A percentile compares a stretch with the other conserved stretches of the same genome.
These are phyloP conservation scores for Mucor indicus DNA, from an alignment of 371 early-diverging fungal genomes.

Conservation along the genomic window DNA sequence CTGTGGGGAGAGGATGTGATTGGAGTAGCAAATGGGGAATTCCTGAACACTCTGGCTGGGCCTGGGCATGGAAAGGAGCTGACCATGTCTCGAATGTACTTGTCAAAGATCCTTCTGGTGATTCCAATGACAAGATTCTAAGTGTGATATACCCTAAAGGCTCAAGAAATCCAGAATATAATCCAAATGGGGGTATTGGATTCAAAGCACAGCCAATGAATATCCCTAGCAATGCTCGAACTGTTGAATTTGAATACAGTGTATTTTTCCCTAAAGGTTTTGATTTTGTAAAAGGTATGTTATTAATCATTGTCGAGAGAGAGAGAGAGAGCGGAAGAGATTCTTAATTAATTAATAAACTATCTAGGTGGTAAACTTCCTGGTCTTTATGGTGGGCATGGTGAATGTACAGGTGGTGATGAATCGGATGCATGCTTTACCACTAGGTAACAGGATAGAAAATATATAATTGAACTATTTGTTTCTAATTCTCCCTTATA, in stretches of 20 bases:
- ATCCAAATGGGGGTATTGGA: constrained; percentile 47
- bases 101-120: constrained; percentile 35
- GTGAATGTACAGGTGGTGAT: constrained; percentile 55
- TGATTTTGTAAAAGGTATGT: constrained; percentile 46
- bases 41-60: constrained; percentile 15
- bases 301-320: neutral
- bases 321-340: neutral
- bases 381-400: constrained; percentile 48
- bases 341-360: neutral
- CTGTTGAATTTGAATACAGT: constrained; percentile 38
- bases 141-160: constrained; percentile 39
- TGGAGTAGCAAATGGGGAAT: constrained; percentile 24
- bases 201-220: constrained; percentile 48
- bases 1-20: neutral
- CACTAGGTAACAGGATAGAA: constrained; percentile 19
- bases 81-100: constrained; percentile 21
- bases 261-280: constrained; percentile 47
- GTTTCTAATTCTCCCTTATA: neutral
- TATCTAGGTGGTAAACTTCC: constrained; percentile 43
- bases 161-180: constrained; percentile 38
- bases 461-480: neutral
- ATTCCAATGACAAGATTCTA: constrained; percentile 18
- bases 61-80: constrained; percentile 22
- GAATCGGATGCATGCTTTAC: constrained; percentile 56
- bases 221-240: constrained; percentile 15